A percentile compares a stretch with the other conserved stretches of the same genome.
Conservation (phyloP, 2,329 filamentous ascomycete species). For the Magnaporthiopsis rhizophila region DNA sequence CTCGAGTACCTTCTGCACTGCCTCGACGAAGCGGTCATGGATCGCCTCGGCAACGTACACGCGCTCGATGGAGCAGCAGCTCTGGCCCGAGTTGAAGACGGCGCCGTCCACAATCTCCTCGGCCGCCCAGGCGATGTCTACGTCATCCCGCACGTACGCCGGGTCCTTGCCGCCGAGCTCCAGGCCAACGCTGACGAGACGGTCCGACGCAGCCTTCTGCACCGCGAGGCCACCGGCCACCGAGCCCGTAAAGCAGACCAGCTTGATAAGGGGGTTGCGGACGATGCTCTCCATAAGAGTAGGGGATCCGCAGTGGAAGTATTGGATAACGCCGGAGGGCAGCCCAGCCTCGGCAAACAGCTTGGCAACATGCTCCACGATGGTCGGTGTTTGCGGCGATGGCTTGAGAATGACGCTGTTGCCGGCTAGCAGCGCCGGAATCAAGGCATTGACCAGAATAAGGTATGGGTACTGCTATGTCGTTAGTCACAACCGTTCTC, state of each 20-base stretch:
- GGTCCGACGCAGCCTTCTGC: conserved; percentile 74
- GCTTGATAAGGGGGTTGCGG: conserved; percentile 64
- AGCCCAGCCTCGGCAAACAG: conserved; percentile 76
- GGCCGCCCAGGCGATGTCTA: conserved; percentile 84
- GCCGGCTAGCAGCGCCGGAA: conserved; percentile 83
- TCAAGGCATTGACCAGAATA: conserved; percentile 83
- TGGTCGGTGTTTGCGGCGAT: conserved; percentile 87
- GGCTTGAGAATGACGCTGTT: conserved; percentile 93
- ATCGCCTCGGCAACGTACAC: conserved; percentile 84
- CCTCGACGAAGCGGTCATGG: conserved; percentile 73
- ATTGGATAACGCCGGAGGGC: conserved; percentile 77
- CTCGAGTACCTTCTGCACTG: conserved; percentile 70
- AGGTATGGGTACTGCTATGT: conserved; percentile 76
- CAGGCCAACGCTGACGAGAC: conserved; percentile 77
- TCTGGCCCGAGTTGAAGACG: conserved; percentile 98
- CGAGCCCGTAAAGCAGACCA: conserved; percentile 91
- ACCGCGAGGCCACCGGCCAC: conserved; percentile 81
- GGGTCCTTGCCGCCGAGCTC: conserved; percentile 95
- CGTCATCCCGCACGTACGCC: conserved; percentile 78
- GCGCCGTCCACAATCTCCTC: conserved; percentile 92
- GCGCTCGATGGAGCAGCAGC: conserved; percentile 86
- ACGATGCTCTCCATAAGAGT: conserved; percentile 70
- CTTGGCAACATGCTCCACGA: conserved; percentile 73
- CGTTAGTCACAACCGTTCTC: not conserved
- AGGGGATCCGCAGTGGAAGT: conserved; percentile 81